Base-by-base conservation (phyloP, 495 filamentous ascomycete species). In the Lepidopterella palustris region DNA sequence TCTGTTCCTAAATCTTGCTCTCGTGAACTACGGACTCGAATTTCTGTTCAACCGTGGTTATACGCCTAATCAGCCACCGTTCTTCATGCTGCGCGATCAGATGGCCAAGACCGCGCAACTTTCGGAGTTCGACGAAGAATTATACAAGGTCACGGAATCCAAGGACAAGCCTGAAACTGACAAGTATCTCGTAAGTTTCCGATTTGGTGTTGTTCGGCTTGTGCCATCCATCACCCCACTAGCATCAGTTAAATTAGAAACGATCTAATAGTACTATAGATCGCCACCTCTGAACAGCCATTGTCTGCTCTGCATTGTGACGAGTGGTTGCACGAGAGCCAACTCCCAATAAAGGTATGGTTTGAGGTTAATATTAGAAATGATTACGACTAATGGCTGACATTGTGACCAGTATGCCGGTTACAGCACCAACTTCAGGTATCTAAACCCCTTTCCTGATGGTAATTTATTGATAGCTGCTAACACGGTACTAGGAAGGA, bases 71-170 rank as follows among this genome's bases (percentile, higher is more conserved):
- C 90, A 95, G 70, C 89, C 92, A 10, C 93, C 93, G 2, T 90
- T 91, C 63, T 96, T 98, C 77, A 97, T 97, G 93, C 80, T 92
- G 53, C 86, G 85, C 74, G 88, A 95, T 39, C 85, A 88, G 72
- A 97, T 97, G 95, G 93, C 90, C n/a, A 97, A 97, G 78, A 98
- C 93, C 0, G 93, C 93, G 3, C 95, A 98, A 75, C 83, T 98
- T 18, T 90, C 92, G 69, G 88, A 97, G 63, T 98, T 97, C 68
- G 93, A 97, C 65, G 93, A 98, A 72, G 91, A 97, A 69, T 74
- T 97, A 39, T 98, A 98, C 77, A 97, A 98, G 75, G 92, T 98
- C 49, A 83, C 90, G 5, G 88, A 90, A 57, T 87, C 89, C 60
- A 82, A 82, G 53, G 79, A 81, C 55, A 89, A 95, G 45, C 81